A percentile compares a stretch with the other conserved stretches of the same genome.
phyloP scores from a whole-genome alignment of 805 yeast genomes.

The Saccharomycopsis babjevae region DNA sequence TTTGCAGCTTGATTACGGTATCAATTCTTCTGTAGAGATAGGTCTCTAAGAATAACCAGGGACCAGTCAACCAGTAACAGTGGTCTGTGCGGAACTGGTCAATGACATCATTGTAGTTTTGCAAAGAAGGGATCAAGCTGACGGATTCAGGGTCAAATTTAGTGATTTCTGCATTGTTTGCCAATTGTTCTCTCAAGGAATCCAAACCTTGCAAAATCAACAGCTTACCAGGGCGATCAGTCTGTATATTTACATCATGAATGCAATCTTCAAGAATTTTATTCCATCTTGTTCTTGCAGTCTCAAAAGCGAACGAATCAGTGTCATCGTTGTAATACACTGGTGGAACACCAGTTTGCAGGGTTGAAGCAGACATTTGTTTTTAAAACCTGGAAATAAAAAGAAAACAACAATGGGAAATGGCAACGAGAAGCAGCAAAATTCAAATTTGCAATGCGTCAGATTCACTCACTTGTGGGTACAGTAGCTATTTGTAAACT shows the following conservation, averaged over 20 bases:
- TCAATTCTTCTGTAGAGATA: conserved; percentile 65
- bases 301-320: conserved; percentile 72
- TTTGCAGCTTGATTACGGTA: conserved; percentile 29
- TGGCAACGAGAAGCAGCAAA: too few species aligned
- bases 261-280: conserved; percentile 60
- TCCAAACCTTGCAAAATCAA: conserved; percentile 9
- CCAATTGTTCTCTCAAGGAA: conserved; percentile 2
- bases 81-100: conserved; percentile 22
- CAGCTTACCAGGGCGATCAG: conserved; percentile 13
- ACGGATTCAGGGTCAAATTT: conserved; percentile 31
- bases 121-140: conserved; percentile 33
- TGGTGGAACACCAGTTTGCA: not conserved
- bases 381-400: too few species aligned
- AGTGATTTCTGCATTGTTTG: conserved; percentile 23
- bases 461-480: too few species aligned
- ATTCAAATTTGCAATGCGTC: too few species aligned
- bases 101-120: conserved; percentile 51
- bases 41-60: conserved; percentile 87
- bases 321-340: conserved; percentile 54
- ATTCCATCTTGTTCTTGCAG: conserved; percentile 83
- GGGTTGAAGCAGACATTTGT: not conserved
- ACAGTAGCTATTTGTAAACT: too few species aligned
- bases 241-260: conserved; percentile 37
- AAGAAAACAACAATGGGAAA: too few species aligned
- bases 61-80: conserved; percentile 66